Conservation (phyloP, 2,329 filamentous ascomycete genomes). For the Alternaria ethzedia region DNA sequence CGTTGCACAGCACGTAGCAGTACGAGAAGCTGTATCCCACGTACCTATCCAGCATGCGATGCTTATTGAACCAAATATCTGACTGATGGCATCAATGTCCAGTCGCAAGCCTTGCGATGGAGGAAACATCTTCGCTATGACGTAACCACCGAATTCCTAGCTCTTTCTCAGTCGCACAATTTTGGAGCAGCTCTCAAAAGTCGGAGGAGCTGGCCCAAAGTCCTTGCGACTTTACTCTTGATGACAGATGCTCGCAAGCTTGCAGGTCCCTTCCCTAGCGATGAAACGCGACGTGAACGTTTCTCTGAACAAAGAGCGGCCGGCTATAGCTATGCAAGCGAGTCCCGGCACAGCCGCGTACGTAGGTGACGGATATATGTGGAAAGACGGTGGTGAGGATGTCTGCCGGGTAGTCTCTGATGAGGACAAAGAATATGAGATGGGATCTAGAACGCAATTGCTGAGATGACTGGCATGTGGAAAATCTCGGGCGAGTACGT, state of each 20-base stretch:
- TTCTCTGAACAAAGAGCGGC: slow-evolving; percentile 1
- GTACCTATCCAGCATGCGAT: slow-evolving; percentile 88
- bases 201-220: not conserved
- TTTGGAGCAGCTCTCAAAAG: not conserved
- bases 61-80: slow-evolving; percentile 92
- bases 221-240: not conserved
- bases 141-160: slow-evolving; percentile 26
- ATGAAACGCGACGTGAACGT: not conserved
- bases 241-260: not conserved
- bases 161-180: slow-evolving; percentile 5
- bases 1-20: not conserved
- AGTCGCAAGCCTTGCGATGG: slow-evolving; percentile 67
- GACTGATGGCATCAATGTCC: slow-evolving; percentile 88
- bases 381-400: not conserved
- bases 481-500: slow-evolving; percentile 24
- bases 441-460: slow-evolving; percentile 10
- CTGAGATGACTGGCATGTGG: slow-evolving; percentile 22
- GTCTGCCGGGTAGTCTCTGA: not conserved
- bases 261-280: not conserved
- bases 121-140: slow-evolving; percentile 57
- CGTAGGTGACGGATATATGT: not conserved
- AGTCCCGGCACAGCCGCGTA: not conserved
- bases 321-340: not conserved
- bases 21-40: not conserved
- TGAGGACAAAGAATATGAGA: slow-evolving; percentile 8